phyloP scores from a whole-genome alignment of 257 asterid species.

The Handroanthus guayacan region DNA sequence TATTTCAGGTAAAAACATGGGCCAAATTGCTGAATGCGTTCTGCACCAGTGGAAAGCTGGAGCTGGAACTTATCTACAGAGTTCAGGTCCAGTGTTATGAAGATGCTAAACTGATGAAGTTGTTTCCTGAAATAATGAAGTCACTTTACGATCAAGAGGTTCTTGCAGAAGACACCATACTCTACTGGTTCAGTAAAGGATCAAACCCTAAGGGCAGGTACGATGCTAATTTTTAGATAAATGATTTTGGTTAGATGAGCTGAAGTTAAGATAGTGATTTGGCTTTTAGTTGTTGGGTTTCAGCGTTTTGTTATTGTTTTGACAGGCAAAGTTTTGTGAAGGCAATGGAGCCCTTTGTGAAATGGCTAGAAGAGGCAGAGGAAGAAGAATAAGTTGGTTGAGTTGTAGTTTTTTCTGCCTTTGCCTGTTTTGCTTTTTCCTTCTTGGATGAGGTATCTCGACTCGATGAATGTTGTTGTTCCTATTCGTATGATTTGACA shows the following conservation, averaged over 20 bases:
- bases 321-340: conserved; percentile 73
- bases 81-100: conserved; percentile 96
- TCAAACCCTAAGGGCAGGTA: conserved; percentile 90
- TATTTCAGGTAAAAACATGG: conserved; percentile 86
- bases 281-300: background rate
- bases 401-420: background rate
- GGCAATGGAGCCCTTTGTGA: conserved; percentile 77
- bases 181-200: conserved; percentile 97
- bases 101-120: conserved; percentile 94
- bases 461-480: background rate
- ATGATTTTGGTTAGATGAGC: too few relatives aligned
- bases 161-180: conserved; percentile 94
- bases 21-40: conserved; percentile 78
- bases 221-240: background rate
- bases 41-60: conserved; percentile 87
- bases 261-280: too few relatives aligned
- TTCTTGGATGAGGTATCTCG: background rate
- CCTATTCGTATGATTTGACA: background rate
- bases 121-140: conserved; percentile 92
- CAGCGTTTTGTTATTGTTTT: too few relatives aligned
- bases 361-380: conserved; percentile 88
- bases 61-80: conserved; percentile 93
- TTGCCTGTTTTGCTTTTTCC: background rate
- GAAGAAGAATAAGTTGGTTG: conserved; percentile 59
- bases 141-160: conserved; percentile 95